A percentile compares a stretch with the other conserved stretches of the same genome.
Conservation (phyloP, 352 stramenopile species). For the Globisporangium apiculatum region DNA sequence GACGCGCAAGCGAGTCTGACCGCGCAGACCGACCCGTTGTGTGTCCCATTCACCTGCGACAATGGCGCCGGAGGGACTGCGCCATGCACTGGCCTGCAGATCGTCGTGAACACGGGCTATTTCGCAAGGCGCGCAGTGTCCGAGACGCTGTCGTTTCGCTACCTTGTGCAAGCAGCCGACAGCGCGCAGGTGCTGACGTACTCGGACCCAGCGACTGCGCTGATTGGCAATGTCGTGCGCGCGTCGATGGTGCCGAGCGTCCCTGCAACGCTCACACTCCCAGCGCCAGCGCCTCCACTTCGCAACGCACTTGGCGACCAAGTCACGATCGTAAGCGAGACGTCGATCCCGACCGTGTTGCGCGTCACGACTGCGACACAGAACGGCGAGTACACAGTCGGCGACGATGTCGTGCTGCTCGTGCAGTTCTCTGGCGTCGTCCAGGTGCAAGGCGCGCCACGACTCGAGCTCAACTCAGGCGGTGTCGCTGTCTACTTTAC, state of each 20-base stretch:
- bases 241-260: constrained; percentile 28
- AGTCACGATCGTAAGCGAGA: constrained; percentile 27
- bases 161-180: constrained; percentile 39
- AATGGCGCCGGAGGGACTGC: constrained; percentile 20
- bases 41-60: constrained; percentile 44
- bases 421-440: constrained; percentile 48
- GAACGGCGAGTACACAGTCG: constrained; percentile 48
- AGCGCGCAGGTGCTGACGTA: constrained; percentile 20
- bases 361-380: constrained; percentile 32
- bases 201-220: constrained; percentile 13
- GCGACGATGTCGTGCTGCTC: constrained; percentile 52
- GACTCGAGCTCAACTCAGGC: constrained; percentile 66
- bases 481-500: constrained; percentile 41
- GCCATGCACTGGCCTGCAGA: constrained; percentile 22
- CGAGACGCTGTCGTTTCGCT: constrained; percentile 45
- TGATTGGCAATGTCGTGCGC: constrained; percentile 38
- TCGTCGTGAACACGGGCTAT: constrained; percentile 47
- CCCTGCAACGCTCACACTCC: constrained; percentile 21
- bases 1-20: constrained; percentile 30
- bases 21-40: constrained; percentile 17
- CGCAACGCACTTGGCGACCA: constrained; percentile 3
- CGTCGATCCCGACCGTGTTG: constrained; percentile 26
- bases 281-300: constrained; percentile 12
- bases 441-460: constrained; percentile 33
- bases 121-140: constrained; percentile 24